Evolutionary conservation across 2,329 filamentous ascomycete genomes (phyloP), one percentile per base, ranked within the genome.

Genomic region (Ceratocystiopsis minuta): DNA sequence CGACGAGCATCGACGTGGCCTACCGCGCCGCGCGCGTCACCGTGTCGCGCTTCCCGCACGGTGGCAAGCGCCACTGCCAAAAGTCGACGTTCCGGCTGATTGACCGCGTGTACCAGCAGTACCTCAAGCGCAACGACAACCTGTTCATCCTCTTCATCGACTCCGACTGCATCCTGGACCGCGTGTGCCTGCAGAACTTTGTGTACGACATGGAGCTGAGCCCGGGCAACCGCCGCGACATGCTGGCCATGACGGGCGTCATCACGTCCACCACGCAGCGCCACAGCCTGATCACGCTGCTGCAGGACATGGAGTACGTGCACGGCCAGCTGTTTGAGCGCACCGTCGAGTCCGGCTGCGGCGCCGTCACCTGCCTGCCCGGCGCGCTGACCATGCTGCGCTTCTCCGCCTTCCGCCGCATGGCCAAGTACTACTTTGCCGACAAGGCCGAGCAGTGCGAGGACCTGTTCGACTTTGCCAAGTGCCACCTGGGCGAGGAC

Each of bases 161-260:
- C 62, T 95, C 87, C 0, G 88, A 96, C 57, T 96, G 90, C 60
- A 90, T 95, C 47, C 66, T 96, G 39, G 88, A 96, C 63, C 74
- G 77, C 45, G 75, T 87, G 35, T 96, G 88, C 57, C 73, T 96
- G 45, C 88, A 95, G 57, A 96, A 95, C 58, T 96, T 96, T 60
- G 83, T 96, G 64, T 95, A 90, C 60, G 88, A 96, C 57, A 96
- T 96, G 90, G 86, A 96, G 60, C 67, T 96, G 46, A 94, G 88
- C 58, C 88, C 88, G 1, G 87, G 87, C 42, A 93, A 87, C 61
- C 77, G 82, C 55, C 76, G 78, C 55, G 84, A 92, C 57, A 95
- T 94, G 84, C 68, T 96, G 54, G 88, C 88, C 41, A 95, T 95
- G 85, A 96, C 88, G 14, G 88, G 88, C 31, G 83, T 96, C 54